phyloP scores from a whole-genome alignment of 495 filamentous ascomycete species.

The Podospora pseudoanserina region DNA sequence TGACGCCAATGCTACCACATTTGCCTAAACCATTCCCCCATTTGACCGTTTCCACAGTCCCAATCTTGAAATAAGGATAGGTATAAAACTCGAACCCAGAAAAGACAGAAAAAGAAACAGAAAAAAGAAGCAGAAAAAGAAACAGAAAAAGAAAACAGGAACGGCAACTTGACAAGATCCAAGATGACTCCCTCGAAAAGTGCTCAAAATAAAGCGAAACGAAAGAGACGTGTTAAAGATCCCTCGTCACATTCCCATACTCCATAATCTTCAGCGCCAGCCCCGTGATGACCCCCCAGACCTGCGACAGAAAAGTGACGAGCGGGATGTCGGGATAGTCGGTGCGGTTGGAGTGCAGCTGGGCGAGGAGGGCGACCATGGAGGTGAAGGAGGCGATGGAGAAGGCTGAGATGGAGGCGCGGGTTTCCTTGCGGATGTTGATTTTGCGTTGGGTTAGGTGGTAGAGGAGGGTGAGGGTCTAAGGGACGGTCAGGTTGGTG shows the following conservation, averaged over 20 bases:
- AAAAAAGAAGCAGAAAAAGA: not conserved
- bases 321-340: slow-evolving; percentile 63
- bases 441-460: slow-evolving; percentile 77
- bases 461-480: slow-evolving; percentile 76
- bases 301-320: slow-evolving; percentile 49
- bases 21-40: not conserved
- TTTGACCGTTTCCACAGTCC: not conserved
- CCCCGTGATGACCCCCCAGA: slow-evolving; percentile 36
- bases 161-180: no score
- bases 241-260: slow-evolving; percentile 28
- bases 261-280: slow-evolving; percentile 30
- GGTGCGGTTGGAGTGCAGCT: slow-evolving; percentile 62
- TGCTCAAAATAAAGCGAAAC: no score
- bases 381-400: slow-evolving; percentile 71
- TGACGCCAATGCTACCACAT: not conserved
- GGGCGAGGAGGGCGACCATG: slow-evolving; percentile 65
- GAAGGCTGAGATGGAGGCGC: slow-evolving; percentile 71
- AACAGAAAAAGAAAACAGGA: not conserved
- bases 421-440: slow-evolving; percentile 76
- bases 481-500: not conserved
- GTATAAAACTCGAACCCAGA: not conserved
- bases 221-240: slow-evolving; percentile 13
- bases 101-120: not conserved
- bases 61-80: not conserved
- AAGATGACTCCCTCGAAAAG: no score